Conservation (phyloP, 1,139 yeast species). For the Yamadazyma atmosphaerica region DNA sequence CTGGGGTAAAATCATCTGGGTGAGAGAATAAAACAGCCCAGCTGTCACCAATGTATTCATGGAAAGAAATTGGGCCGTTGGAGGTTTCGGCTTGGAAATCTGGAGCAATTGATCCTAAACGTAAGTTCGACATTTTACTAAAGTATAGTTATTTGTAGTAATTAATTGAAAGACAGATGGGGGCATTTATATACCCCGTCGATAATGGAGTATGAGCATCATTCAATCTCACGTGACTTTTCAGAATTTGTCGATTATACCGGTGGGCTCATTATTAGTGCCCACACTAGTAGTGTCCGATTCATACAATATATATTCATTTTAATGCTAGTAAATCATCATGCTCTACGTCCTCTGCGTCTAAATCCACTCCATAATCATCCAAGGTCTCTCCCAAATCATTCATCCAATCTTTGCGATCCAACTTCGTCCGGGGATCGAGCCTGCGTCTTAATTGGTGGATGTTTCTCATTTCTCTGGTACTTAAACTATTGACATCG, state of each 20-base stretch:
- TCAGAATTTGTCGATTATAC: slow-evolving; percentile 4
- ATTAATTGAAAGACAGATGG: not conserved
- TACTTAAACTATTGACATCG: slow-evolving; percentile 21
- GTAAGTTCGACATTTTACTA: slow-evolving; percentile 10
- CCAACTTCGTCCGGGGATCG: slow-evolving; percentile 27
- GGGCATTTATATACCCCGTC: not conserved
- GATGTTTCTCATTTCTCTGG: slow-evolving; percentile 16
- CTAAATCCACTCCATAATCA: slow-evolving; percentile 88
- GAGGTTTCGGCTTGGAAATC: slow-evolving; percentile 80
- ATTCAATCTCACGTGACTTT: slow-evolving; percentile 17
- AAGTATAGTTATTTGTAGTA: slow-evolving; percentile 10
- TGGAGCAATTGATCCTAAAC: slow-evolving; percentile 68
- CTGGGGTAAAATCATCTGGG: slow-evolving; percentile 89
- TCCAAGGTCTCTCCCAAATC: slow-evolving; percentile 77
- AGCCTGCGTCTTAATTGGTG: slow-evolving; percentile 24
- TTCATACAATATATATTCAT: too few relatives aligned
- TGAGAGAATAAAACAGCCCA: slow-evolving; percentile 85
- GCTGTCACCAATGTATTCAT: slow-evolving; percentile 70
- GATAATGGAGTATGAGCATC: slow-evolving; percentile 5
- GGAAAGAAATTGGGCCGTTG: slow-evolving; percentile 75
- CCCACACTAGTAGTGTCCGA: too few relatives aligned
- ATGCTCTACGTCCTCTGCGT: slow-evolving; percentile 45
- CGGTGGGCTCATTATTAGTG: too few relatives aligned
- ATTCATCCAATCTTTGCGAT: slow-evolving; percentile 65
- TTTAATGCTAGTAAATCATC: slow-evolving; percentile 6